These are phyloP conservation scores for Fusarium bulbicola DNA, from an alignment of 2,329 filamentous ascomycete genomes.

Conservation along the genomic window DNA sequence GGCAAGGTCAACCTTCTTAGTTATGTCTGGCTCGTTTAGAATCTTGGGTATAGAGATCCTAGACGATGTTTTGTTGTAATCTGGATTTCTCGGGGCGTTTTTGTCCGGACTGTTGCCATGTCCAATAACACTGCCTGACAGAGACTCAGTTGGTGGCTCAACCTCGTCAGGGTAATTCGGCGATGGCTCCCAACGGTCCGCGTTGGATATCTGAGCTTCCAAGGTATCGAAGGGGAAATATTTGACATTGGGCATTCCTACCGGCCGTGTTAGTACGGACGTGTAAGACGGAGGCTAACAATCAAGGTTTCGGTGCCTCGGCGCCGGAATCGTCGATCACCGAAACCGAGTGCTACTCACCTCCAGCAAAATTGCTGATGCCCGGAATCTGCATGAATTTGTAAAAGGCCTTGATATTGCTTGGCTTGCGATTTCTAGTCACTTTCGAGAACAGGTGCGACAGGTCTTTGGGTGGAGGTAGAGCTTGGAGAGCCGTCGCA, in stretches of 20 bases:
- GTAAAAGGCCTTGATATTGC: slow-evolving; percentile 82
- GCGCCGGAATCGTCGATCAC: not conserved
- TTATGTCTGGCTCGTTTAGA: slow-evolving; percentile 63
- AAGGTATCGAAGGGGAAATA: slow-evolving; percentile 94
- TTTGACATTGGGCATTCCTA: slow-evolving; percentile 80
- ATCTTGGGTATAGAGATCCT: slow-evolving; percentile 79
- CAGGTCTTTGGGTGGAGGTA: slow-evolving; percentile 71
- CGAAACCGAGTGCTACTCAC: slow-evolving; percentile 49
- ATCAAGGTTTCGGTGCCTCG: slow-evolving; percentile 3
- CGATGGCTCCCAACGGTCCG: slow-evolving; percentile 79
- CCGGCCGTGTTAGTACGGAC: slow-evolving; percentile 11
- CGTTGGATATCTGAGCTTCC: slow-evolving; percentile 78
- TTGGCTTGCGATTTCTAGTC: slow-evolving; percentile 71
- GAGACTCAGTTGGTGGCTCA: slow-evolving; percentile 9
- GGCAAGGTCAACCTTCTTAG: slow-evolving; percentile 79
- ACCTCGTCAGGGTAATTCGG: slow-evolving; percentile 63
- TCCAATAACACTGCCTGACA: not conserved
- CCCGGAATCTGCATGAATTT: slow-evolving; percentile 78
- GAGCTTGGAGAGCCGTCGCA: slow-evolving; percentile 15
- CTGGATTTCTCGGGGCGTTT: slow-evolving; percentile 27
- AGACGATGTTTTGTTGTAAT: slow-evolving; percentile 50
- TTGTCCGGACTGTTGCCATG: not conserved
- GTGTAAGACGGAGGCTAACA: not conserved
- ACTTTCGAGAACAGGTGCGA: slow-evolving; percentile 80
- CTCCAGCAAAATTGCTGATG: slow-evolving; percentile 70